Evolutionary conservation across 352 stramenopile genomes (phyloP), one percentile per base, ranked within the genome.

Genomic region (Phytophthora fragariaefolia): DNA sequence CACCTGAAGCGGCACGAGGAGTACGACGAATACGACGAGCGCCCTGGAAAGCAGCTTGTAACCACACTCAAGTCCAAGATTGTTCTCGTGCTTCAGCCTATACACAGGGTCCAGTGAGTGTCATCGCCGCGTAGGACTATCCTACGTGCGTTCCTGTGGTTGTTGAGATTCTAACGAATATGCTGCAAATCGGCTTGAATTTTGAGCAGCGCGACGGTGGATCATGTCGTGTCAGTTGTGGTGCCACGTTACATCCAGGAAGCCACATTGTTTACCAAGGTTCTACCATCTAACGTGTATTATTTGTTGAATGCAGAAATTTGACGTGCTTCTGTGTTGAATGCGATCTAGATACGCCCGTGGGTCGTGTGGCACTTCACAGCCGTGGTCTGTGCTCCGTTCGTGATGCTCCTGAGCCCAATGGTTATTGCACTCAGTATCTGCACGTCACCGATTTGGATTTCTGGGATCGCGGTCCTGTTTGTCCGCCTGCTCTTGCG

Each of bases 381-480:
- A 17, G 71, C 79, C 13, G 63, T 87, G 38, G 59, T 94, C 22
- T 90, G 79, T 70, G 76, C 93, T 49, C 86, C 86, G n/a, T 83
- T 93, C 38, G 78, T 81, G 32, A 74, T 92, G 70, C 58, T 93
- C 9, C 57, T 90, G 57, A 92, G 86, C 55, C 86, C 86, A 15
- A 89, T 94, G 76, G 36, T 90, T 34, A 94, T 94, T 51, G 85
- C 86, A 26, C 68, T 92, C 51, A 80, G 66, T 47, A 90, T 94
- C 55, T 93, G 75, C 65, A 92, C 83, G 34, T 92, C 86, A 34
- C 86, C 86, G 9, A 85, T 94, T 55, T 94, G 86, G 86, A 64
- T 89, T 48, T 74, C 82, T 28, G 84, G 73, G 2, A 63, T 91
- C 15, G 59, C 73, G 2, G 81, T 90, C 58, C 49, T 92, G 23